Percentiles rank a stretch among this genome's conserved stretches.
Evolutionary conservation across 2,329 filamentous ascomycete species (phyloP).

Genomic region (Curvularia eragrostidis): DNA sequence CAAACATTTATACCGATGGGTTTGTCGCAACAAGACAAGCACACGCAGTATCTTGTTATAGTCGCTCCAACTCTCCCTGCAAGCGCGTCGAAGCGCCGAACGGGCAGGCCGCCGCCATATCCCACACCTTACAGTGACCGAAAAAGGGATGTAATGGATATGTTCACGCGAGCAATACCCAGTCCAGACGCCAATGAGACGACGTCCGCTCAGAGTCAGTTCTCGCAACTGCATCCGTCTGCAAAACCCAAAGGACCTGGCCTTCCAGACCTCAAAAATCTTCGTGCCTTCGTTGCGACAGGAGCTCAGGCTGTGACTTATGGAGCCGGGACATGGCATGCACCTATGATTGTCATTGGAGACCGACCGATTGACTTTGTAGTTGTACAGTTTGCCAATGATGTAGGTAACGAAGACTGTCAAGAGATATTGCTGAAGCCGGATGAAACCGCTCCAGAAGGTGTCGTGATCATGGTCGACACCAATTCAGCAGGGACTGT

Average conservation of each 20-base stretch:
- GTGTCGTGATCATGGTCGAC: constrained; percentile 46
- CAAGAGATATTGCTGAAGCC: constrained; percentile 70
- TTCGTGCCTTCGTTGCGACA: constrained; percentile 80
- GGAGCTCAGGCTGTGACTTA: constrained; percentile 89
- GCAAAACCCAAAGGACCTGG: constrained; percentile 58
- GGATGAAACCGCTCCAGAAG: constrained; percentile 35
- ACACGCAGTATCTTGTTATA: constrained; percentile 76
- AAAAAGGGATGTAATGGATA: constrained; percentile 44
- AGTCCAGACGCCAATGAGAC: constrained; percentile 61
- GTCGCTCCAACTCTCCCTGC: constrained; percentile 79
- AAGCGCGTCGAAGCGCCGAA: constrained; percentile 38
- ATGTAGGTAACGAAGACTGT: constrained; percentile 81
- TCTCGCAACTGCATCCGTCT: constrained; percentile 39
- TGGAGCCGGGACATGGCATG: constrained; percentile 91
- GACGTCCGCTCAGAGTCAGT: constrained; percentile 43
- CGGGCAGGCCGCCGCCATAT: constrained; percentile 50
- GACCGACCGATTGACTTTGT: constrained; percentile 73
- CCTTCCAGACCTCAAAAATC: constrained; percentile 72
- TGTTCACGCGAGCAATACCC: constrained; percentile 52
- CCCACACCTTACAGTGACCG: constrained; percentile 47
- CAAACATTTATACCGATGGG: constrained; percentile 89
- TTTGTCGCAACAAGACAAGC: constrained; percentile 54
- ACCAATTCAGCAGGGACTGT: constrained; percentile 42
- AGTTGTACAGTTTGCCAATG: constrained; percentile 88
- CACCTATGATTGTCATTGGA: constrained; percentile 91